Percentiles rank a stretch among this genome's conserved stretches.
Evolutionary conservation across 1,139 yeast species (phyloP).

Genomic region (Blastobotrys persicus): DNA sequence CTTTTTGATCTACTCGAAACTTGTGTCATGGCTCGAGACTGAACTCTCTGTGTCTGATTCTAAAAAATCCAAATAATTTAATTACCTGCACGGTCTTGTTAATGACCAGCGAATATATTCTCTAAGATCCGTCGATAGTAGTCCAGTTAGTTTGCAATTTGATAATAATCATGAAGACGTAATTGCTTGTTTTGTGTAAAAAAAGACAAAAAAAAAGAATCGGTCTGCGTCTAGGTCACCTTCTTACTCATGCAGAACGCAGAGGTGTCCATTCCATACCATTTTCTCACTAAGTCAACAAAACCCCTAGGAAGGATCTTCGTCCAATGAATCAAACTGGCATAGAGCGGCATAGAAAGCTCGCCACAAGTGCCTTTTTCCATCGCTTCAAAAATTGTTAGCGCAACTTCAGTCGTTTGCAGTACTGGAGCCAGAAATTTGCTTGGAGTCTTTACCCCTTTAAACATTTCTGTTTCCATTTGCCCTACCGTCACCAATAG

Average conservation of each 20-base stretch:
- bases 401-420: slow-evolving; percentile 62
- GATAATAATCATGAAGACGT: too few relatives aligned
- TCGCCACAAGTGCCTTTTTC: slow-evolving; percentile 64
- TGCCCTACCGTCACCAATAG: slow-evolving; percentile 83
- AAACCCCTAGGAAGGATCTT: slow-evolving; percentile 73
- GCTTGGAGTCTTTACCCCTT: slow-evolving; percentile 66
- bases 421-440: slow-evolving; percentile 72
- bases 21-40: slow-evolving; percentile 20
- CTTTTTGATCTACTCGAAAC: slow-evolving; percentile 28
- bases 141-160: too few relatives aligned
- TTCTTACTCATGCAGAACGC: background rate
- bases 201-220: too few relatives aligned
- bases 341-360: slow-evolving; percentile 68
- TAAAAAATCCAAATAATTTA: slow-evolving; percentile 15
- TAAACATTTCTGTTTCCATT: slow-evolving; percentile 64
- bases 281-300: slow-evolving; percentile 49
- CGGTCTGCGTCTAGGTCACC: background rate
- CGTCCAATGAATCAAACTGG: slow-evolving; percentile 61
- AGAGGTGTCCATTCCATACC: slow-evolving; percentile 38
- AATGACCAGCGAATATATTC: too few relatives aligned
- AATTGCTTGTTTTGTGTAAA: background rate
- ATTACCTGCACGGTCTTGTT: too few relatives aligned
- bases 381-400: slow-evolving; percentile 51
- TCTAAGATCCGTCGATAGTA: too few relatives aligned
- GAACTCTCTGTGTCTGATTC: slow-evolving; percentile 11